Conservation (phyloP, 2,329 filamentous ascomycete species). For the Aquanectria penicillioides region DNA sequence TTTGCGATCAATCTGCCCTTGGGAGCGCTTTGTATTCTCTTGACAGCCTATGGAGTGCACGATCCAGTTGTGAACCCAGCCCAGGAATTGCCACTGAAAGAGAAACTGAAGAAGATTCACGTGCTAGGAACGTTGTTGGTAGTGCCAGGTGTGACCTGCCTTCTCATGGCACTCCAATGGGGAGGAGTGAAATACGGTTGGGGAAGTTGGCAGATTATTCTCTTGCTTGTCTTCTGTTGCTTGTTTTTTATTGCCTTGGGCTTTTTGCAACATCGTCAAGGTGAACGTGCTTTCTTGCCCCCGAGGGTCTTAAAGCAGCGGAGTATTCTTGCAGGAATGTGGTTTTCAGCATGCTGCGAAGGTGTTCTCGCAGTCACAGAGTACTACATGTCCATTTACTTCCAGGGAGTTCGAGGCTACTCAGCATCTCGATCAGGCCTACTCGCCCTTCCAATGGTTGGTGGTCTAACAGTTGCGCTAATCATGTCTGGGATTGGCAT, state of each 20-base stretch:
- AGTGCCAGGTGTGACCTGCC: constrained; percentile 29
- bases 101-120: constrained; percentile 32
- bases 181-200: constrained; percentile 36
- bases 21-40: constrained; percentile 23
- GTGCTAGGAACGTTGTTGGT: constrained; percentile 24
- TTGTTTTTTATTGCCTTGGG: constrained; percentile 25
- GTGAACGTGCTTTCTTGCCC: constrained; percentile 28
- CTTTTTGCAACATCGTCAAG: constrained; percentile 32
- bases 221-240: constrained; percentile 23
- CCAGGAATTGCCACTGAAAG: constrained; percentile 11
- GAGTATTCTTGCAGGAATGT: constrained; percentile 37
- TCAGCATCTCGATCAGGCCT: constrained; percentile 30
- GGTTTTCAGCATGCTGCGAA: constrained; percentile 35
- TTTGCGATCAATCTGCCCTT: constrained; percentile 37
- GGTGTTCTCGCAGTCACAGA: constrained; percentile 35
- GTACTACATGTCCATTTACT: constrained; percentile 41
- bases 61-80: constrained; percentile 9
- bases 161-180: constrained; percentile 40
- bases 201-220: constrained; percentile 33
- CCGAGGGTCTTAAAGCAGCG: constrained; percentile 35
- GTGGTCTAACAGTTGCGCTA: constrained; percentile 25
- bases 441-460: constrained; percentile 36
- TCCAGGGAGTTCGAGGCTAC: constrained; percentile 37
- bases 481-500: constrained; percentile 36
- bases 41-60: constrained; percentile 32